These are phyloP conservation scores for Claviceps monticola DNA, from an alignment of 2,329 filamentous ascomycete genomes.

Conservation along the genomic window DNA sequence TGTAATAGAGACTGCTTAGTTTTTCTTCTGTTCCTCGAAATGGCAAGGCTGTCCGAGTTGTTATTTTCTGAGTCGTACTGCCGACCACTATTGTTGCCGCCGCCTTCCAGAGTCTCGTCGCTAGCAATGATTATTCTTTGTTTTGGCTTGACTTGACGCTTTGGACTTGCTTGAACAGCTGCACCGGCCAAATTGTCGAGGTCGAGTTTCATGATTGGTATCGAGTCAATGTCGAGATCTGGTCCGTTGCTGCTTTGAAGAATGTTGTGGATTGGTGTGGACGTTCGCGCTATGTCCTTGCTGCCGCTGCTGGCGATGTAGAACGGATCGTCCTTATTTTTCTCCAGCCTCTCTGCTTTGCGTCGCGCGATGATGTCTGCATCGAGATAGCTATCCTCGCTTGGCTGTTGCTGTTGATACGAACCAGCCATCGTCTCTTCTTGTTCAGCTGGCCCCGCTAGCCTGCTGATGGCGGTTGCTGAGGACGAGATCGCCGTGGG, in stretches of 20 bases:
- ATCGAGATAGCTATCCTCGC: conserved; percentile 54
- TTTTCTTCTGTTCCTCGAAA: conserved; percentile 34
- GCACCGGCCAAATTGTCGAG: conserved; percentile 40
- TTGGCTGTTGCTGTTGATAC: conserved; percentile 47
- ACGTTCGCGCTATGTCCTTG: conserved; percentile 42
- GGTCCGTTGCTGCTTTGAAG: conserved; percentile 58
- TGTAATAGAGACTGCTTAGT: conserved; percentile 56
- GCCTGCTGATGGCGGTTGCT: conserved; percentile 38
- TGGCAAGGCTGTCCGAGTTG: conserved; percentile 31
- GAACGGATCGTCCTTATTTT: conserved; percentile 87
- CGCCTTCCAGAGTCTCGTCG: conserved; percentile 57
- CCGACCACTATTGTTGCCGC: conserved; percentile 19
- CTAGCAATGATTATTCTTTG: conserved; percentile 54
- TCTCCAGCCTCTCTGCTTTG: conserved; percentile 63
- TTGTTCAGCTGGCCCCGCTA: conserved; percentile 38
- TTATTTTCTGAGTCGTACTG: conserved; percentile 40
- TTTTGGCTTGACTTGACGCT: conserved; percentile 28
- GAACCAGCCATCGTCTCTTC: conserved; percentile 25
- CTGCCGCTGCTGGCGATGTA: conserved; percentile 49
- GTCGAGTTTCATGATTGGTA: conserved; percentile 88
- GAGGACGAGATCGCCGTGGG: conserved; percentile 36
- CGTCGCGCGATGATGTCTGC: conserved; percentile 60
- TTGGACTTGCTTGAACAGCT: conserved; percentile 16
- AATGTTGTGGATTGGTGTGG: conserved; percentile 69
- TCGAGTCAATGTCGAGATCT: conserved; percentile 80